These are phyloP conservation scores for Hyaloperonospora brassicae DNA, from an alignment of 352 stramenopile species.

Conservation along the genomic window DNA sequence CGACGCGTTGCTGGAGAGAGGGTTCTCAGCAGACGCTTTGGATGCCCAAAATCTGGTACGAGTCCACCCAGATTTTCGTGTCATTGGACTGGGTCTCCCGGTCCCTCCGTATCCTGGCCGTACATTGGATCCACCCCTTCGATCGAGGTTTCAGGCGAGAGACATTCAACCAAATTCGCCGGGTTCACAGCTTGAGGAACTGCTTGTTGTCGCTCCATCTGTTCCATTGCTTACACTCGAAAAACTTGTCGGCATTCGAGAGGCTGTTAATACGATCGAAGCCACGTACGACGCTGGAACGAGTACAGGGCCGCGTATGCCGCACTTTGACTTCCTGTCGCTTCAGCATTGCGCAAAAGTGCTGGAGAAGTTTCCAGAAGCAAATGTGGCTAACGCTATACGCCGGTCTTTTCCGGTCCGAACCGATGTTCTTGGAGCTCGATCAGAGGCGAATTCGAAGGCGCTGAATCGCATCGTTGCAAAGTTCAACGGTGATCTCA, in stretches of 20 bases:
- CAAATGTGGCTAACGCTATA: slow-evolving; percentile 30
- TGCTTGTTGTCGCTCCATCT: slow-evolving; percentile 37
- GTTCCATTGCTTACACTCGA: slow-evolving; percentile 51
- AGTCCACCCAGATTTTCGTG: slow-evolving; percentile 90
- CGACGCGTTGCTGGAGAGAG: slow-evolving; percentile 49
- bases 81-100: slow-evolving; percentile 87
- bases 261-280: slow-evolving; percentile 69
- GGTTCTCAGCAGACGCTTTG: slow-evolving; percentile 43
- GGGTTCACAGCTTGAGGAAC: slow-evolving; percentile 50
- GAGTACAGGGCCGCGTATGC: slow-evolving; percentile 43
- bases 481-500: slow-evolving; percentile 31
- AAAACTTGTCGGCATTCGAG: slow-evolving; percentile 56
- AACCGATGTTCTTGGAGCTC: slow-evolving; percentile 35
- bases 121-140: slow-evolving; percentile 79
- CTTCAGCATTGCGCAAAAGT: slow-evolving; percentile 52
- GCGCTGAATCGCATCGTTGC: slow-evolving; percentile 48
- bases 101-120: slow-evolving; percentile 80
- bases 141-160: slow-evolving; percentile 79
- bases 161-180: slow-evolving; percentile 57
- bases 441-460: slow-evolving; percentile 37
- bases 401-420: slow-evolving; percentile 52
- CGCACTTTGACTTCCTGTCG: slow-evolving; percentile 62
- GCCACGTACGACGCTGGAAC: slow-evolving; percentile 32
- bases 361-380: slow-evolving; percentile 39
- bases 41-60: slow-evolving; percentile 60